Base-by-base conservation (phyloP, 768 basidiomycete genomes). In the Kwoniella sp. region DNA sequence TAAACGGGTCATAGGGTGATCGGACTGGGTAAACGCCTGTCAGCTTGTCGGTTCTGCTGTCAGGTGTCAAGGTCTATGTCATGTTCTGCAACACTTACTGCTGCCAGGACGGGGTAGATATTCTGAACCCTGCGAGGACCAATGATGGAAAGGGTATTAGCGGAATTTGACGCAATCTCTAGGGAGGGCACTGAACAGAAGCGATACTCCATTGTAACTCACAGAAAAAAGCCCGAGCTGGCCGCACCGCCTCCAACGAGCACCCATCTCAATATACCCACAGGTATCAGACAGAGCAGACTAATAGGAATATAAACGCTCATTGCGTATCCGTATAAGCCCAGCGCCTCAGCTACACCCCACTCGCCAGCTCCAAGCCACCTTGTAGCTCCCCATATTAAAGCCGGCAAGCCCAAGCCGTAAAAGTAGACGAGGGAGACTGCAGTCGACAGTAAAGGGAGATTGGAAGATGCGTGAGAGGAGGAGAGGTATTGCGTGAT, bases 361-460 rank as follows among this genome's bases (percentile, higher is more conserved):
- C 95, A 96, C 71, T 92, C 91, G 1, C 89, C 88, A 0, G 93
- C 88, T 5, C 92, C 92, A 1, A 93, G 72, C 77, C 93, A 99
- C 36, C 90, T 83, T 70, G 96, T 83, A 2, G 86, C 87, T 0
- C 88, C 82, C 95, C 96, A 99, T 4, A 98, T 83, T 17, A 89
- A 72, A 0, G 91, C 80, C 0, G 96, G 96, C 1, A 94, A 77
- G 2, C 84, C 90, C 0, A 99, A 82, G 1, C 89, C 92, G 76
- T 98, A 98, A 24, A 86, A 78, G 78, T 99, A 99, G 19, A 81
- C 74, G 19, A 95, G 82, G 0, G 88, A 85, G 2, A 91, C 86
- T 2, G 91, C 91, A 21, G 90, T 87, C 26, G 88, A 88, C 22
- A 98, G 83, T 30, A 95, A 81, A 29, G 87, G 86, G 80, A 97